Evolutionary conservation across 345 rosid species (phyloP).

Genomic region (Kernera saxatilis): DNA sequence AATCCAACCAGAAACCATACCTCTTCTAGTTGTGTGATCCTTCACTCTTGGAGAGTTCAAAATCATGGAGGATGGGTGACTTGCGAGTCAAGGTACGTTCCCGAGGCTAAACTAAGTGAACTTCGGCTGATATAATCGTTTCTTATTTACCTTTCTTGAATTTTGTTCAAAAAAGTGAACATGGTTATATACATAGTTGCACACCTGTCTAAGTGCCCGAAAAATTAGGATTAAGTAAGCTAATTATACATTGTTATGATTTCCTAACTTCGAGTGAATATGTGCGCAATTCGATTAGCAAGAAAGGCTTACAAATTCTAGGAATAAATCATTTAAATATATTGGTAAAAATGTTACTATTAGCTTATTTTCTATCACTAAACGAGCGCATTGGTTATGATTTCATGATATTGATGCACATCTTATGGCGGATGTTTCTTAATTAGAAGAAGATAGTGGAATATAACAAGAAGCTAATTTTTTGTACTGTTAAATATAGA

Average conservation of each 20-base stretch:
- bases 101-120: not conserved
- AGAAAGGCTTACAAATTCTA: not conserved
- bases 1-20: conserved; percentile 28
- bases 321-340: not conserved
- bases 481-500: not conserved
- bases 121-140: conserved; percentile 11
- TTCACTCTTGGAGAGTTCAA: conserved; percentile 1
- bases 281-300: not conserved
- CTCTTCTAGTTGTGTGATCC: not conserved
- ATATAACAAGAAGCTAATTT: not conserved
- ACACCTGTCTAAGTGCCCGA: not conserved
- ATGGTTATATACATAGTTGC: not conserved
- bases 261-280: not conserved
- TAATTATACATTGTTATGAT: not conserved
- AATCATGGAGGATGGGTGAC: conserved; percentile 13
- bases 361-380: not conserved
- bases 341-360: not conserved
- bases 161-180: not conserved
- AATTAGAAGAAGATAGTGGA: not conserved
- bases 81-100: conserved; percentile 25
- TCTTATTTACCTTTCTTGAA: not conserved
- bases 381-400: not conserved
- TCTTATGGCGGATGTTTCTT: not conserved
- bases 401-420: not conserved
- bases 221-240: not conserved